Base-by-base conservation (phyloP, 768 basidiomycete genomes). In the Cantharellus cinnabarinus region DNA sequence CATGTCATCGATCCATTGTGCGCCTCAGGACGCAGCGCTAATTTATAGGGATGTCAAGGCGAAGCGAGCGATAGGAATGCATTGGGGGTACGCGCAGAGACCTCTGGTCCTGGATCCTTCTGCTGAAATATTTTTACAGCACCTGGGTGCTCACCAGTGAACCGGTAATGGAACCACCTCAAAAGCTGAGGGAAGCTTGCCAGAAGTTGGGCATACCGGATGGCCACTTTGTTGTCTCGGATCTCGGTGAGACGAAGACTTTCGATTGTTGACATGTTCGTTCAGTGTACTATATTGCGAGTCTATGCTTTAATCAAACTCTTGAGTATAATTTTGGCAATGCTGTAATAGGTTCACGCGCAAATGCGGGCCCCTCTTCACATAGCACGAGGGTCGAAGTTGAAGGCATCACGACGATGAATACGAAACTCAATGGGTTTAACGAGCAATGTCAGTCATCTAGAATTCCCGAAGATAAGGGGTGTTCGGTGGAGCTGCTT, bases 21-120 rank as follows among this genome's bases (percentile, higher is more conserved):
- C 77, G 0, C 85, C 85, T 1, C 74, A 78, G 54, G 84, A 86
- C 65, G 77, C 81, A 41, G 83, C 85, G 3, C 69, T 74, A 34
- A 71, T 86, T 1, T 85, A 82, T 73, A 70, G 75, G 62, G 83
- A 85, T 65, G 70, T 82, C 44, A 70, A 70, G 52, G 78, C 81
- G 41, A 74, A 76, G 68, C 74, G 72, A 60, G 82, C 79, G 0
- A 64, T 85, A 4, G 82, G 76, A 0, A 83, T 84, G 76, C 83
- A 83, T 67, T 84, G 81, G 81, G 81, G 78, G 77, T 79, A 64
- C 41, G 73, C 66, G 35, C 34, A 58, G 5, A 58, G 5, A 35
- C 42, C 20, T 58, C 54, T 15, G 34, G 4, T 40, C 14, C 2
- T 29, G 20, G 4, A 2, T 15, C 44, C 44, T 48, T 48, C 44